Conservation (phyloP, 75 land plant genomes). For the Picea glauca region DNA sequence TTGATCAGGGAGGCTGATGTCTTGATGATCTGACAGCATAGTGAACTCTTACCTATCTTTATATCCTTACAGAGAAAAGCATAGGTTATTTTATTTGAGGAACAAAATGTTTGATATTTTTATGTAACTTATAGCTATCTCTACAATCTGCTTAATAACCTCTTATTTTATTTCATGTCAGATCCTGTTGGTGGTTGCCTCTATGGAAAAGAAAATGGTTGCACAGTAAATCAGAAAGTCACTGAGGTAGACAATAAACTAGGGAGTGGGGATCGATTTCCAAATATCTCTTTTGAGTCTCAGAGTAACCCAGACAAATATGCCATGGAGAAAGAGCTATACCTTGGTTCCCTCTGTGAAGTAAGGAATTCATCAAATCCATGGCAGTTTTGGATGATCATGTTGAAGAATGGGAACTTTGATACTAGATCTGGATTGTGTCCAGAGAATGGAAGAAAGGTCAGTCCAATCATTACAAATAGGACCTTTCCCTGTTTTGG, state of each 20-base stretch:
- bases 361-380: slow-evolving; percentile 29
- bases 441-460: slow-evolving; percentile 32
- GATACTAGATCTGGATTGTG: slow-evolving; percentile 34
- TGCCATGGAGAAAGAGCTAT: slow-evolving; percentile 76
- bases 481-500: slow-evolving; percentile 71
- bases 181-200: too few relatives aligned
- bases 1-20: too few relatives aligned
- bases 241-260: background rate
- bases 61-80: too few relatives aligned
- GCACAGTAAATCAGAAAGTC: background rate
- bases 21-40: too few relatives aligned
- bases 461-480: slow-evolving; percentile 21
- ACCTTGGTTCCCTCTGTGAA: slow-evolving; percentile 64
- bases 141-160: too few relatives aligned
- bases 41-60: too few relatives aligned
- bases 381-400: slow-evolving; percentile 88
- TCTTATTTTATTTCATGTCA: too few relatives aligned
- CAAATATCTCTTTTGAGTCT: background rate
- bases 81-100: too few relatives aligned
- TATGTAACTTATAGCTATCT: too few relatives aligned
- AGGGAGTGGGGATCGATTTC: background rate
- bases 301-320: slow-evolving; percentile 48
- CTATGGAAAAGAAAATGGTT: too few relatives aligned
- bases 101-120: too few relatives aligned
- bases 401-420: slow-evolving; percentile 44